Base-by-base conservation (phyloP, 2,329 filamentous ascomycete genomes). In the Escovopsis sp. region DNA sequence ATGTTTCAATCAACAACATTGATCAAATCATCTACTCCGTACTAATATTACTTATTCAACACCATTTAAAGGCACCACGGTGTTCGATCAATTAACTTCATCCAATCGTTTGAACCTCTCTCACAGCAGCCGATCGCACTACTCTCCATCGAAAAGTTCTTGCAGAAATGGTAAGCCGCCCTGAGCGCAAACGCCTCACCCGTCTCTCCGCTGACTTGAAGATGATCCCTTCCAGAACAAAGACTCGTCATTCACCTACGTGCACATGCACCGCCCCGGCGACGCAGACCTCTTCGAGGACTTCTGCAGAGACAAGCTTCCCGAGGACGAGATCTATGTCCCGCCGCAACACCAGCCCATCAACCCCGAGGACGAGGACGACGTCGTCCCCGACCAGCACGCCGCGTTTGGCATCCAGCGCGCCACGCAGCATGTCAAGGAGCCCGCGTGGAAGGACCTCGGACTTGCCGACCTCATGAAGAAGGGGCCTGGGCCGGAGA, bases 361-460 rank as follows among this genome's bases (percentile, higher is more conserved):
- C 55, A 89, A 91, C 58, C 85, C 85, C 0, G 85, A 91, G 60
- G 85, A 91, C 58, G 84, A 91, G 62, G 85, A 91, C 56, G 85
- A 91, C 55, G 82, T 91, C 4, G 85, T 91, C 4, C 85, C 85
- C 0, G 84, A 91, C 60, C 85, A 91, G 63, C 85, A 91, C 57
- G 85, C 85, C 11, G 85, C 85, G 0, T 91, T 91, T 58, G 85
- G 85, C 34, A 91, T 93, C 53, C 78, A 85, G 59, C 75, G 82
- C 51, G 85, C 85, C 9, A 88, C 83, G 12, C 81, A 86, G 63
- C 73, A 73, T 49, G 70, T 68, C 52, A 73, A 72, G 53, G 82
- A 87, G 62, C 71, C 81, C 1, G 78, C 77, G 7, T 93, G 85
- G 85, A 81, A 80, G 56, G 85, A 91, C 55, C 63, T 89, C 6